Conservation (phyloP, 192 early-diverging fungal genomes). For the Backusella morwellensis region DNA sequence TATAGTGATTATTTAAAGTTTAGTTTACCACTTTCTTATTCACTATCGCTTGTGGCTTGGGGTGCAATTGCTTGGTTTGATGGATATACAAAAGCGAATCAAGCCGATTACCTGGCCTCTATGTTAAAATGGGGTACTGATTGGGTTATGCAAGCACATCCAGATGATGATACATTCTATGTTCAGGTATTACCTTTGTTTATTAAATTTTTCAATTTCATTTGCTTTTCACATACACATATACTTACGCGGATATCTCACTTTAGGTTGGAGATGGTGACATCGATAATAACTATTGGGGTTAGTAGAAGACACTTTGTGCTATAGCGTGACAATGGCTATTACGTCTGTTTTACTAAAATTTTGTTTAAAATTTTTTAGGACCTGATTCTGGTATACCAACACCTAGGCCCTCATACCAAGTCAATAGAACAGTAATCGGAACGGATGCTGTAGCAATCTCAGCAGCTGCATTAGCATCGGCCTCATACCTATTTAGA, state of each 20-base stretch:
- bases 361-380: background rate
- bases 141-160: constrained; percentile 59
- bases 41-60: constrained; percentile 48
- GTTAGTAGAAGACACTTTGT: constrained; percentile 27
- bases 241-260: background rate
- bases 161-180: constrained; percentile 46
- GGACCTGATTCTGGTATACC: constrained; percentile 42
- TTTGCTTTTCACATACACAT: background rate
- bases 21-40: constrained; percentile 52
- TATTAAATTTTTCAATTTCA: background rate
- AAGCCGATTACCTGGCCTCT: constrained; percentile 39
- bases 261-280: constrained; percentile 38
- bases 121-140: constrained; percentile 59
- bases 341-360: background rate
- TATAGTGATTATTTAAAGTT: constrained; percentile 59
- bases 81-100: constrained; percentile 50
- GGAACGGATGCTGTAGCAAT: constrained; percentile 58
- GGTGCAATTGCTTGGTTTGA: constrained; percentile 55
- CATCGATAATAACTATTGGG: constrained; percentile 61
- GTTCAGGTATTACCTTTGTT: constrained; percentile 38
- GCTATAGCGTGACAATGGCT: background rate
- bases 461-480: constrained; percentile 56
- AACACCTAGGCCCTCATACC: constrained; percentile 48
- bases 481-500: constrained; percentile 49
- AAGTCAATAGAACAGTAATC: constrained; percentile 38